Base-by-base conservation (phyloP, 805 yeast species). In the Metschnikowia peoriensis region DNA sequence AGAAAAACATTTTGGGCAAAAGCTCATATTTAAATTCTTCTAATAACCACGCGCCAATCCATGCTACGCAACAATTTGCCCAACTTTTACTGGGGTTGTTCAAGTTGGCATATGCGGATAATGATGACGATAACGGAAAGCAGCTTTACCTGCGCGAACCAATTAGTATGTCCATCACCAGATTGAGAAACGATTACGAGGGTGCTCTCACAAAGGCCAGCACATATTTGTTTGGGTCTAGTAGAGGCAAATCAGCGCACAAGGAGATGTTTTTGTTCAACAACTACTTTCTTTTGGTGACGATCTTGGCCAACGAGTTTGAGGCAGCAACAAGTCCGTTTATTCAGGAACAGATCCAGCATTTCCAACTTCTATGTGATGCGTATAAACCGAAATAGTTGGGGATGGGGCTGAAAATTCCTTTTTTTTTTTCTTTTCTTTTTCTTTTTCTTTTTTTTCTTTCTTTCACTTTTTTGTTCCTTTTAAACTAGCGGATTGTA, bases 171-270 rank as follows among this genome's bases (percentile, higher is more conserved):
- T 84, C 91, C 1, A 76, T 93, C 7, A 76, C 75, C 5, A 76
- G 97, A 50, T 68, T 93, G 38, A 74, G 93, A 50, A 84, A 83
- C 61, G 97, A 89, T 56, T 92, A 84, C 65, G 98, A 94, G 64
- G 82, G 82, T 22, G 78, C 84, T 1, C 69, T 92, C 65, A 88
- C 94, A 2, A 89, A 86, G 61, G 67, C 90, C 49, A 81, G 89
- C 58, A 75, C 71, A 15, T 70, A 75, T 46, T 62, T 67, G 48
- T 66, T 72, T 51, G 69, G 69, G 3, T 51, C 62, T 8, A 35
- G 53, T 7, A 71, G 66, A 49, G 62, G 71, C 47, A 76, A 71
- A 49, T 65, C 78, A 5, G 65, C 69, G 9, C 83, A 79, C 49
- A 78, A 81, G 54, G 97, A 90, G 63, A 68, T 80, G 43, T 89